Evolutionary conservation across 2,329 filamentous ascomycete genomes (phyloP).

Genomic region (Penicillium psychrosexuale): DNA sequence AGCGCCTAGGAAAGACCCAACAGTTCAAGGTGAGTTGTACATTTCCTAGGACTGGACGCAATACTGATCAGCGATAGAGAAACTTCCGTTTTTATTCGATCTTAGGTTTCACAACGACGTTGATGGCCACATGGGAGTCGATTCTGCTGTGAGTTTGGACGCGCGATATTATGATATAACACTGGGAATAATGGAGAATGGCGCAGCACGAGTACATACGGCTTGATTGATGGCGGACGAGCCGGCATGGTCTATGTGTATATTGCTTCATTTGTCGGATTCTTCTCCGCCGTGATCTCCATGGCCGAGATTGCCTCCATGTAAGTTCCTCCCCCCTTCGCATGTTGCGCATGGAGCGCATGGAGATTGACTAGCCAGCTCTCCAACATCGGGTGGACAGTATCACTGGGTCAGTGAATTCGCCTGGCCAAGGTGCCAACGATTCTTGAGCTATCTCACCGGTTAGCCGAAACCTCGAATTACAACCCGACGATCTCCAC

Average conservation of each 20-base stretch:
- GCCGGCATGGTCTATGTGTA: slow-evolving; percentile 41
- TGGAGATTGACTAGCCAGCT: slow-evolving; percentile 18
- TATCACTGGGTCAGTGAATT: slow-evolving; percentile 44
- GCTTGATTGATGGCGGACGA: slow-evolving; percentile 33
- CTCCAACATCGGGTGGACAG: slow-evolving; percentile 40
- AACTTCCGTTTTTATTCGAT: slow-evolving; percentile 43
- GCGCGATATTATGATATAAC: neutral
- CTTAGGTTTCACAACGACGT: slow-evolving; percentile 39
- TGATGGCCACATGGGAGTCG: slow-evolving; percentile 44
- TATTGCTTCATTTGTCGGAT: slow-evolving; percentile 36
- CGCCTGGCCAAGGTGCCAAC: slow-evolving; percentile 32
- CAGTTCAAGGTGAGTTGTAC: slow-evolving; percentile 40
- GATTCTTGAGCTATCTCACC: slow-evolving; percentile 39
- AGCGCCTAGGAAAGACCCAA: slow-evolving; percentile 50
- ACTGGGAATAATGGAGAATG: slow-evolving; percentile 3
- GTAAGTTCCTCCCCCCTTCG: slow-evolving; percentile 19
- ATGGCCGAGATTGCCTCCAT: slow-evolving; percentile 43
- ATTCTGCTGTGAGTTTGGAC: slow-evolving; percentile 34
- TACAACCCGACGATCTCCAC: neutral
- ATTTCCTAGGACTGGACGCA: neutral
- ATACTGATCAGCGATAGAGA: slow-evolving; percentile 27
- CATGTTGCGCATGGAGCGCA: neutral
- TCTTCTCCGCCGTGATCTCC: slow-evolving; percentile 37
- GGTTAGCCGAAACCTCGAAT: slow-evolving; percentile 16
- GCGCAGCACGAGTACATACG: slow-evolving; percentile 27